Percentiles rank a stretch among this genome's conserved stretches.
These are phyloP conservation scores for Gaultheria prostrata DNA, from an alignment of 148 eudicot genomes.

Conservation along the genomic window DNA sequence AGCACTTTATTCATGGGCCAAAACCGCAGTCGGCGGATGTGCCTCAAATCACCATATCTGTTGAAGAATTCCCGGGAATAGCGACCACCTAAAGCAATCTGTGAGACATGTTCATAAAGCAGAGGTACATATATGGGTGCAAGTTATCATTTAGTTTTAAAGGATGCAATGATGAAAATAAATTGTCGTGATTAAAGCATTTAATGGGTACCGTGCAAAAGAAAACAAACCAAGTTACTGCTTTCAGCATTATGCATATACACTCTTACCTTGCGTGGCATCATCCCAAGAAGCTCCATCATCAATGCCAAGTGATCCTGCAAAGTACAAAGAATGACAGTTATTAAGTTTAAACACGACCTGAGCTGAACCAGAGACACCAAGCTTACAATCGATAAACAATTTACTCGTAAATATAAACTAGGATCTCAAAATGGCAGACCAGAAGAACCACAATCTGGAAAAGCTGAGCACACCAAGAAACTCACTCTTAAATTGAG, in stretches of 20 bases:
- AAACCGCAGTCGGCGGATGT: constrained; percentile 67
- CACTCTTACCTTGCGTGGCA: constrained; percentile 80
- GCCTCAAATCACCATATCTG: constrained; percentile 75
- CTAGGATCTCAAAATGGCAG: background rate
- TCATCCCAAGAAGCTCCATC: constrained; percentile 97
- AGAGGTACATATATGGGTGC: background rate
- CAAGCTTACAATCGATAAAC: background rate
- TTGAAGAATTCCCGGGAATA: constrained; percentile 78
- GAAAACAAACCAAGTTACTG: background rate
- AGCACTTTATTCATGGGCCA: constrained; percentile 88
- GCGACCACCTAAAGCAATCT: constrained; percentile 82
- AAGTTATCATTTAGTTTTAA: background rate
- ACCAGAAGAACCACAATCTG: constrained; percentile 1
- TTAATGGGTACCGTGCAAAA: background rate
- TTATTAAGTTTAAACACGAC: background rate
- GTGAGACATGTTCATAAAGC: constrained; percentile 1
- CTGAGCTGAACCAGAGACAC: background rate
- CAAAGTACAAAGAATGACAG: constrained; percentile 15
- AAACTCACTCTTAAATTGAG: background rate
- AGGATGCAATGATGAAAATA: background rate
- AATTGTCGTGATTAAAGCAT: background rate
- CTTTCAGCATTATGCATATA: background rate
- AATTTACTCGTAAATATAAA: background rate
- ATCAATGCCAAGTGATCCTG: constrained; percentile 95
- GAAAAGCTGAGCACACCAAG: background rate